Evolutionary conservation across 345 rosid species (phyloP), one percentile per base, ranked within the genome.

Genomic region (Populus tremula): DNA sequence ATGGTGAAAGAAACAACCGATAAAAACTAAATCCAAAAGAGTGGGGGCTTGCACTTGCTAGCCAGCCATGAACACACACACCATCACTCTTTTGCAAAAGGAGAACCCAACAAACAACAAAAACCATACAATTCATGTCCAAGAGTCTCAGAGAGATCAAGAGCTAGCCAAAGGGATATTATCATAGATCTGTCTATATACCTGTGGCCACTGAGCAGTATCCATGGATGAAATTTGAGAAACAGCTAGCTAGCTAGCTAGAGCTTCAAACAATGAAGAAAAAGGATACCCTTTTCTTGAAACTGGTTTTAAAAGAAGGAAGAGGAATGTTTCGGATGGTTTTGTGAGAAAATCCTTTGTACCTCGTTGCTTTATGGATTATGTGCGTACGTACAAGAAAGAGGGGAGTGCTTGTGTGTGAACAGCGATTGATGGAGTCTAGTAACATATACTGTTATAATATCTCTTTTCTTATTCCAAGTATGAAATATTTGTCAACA

Each of bases 191-290:
- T 87, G 43, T 25, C 63, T 78, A 31, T 83, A 14, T 81, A 94
- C 99, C 98, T 93, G 98, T 86, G 98, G 94, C 98, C 98, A 94
- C 77, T 89, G 93, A 86, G 92, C 95, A 75, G 93, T 94, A 87
- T 93, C 97, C 98, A 94, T 94, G 90, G 92, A 87, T 79, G 86
- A 81, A 87, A 63, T 78, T 72, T 68, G 68, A 71, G 70, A 14
- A 47, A 56, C 61, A 38, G 69, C 39, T 59, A 38, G 69, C 39
- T 33, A 16, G 36, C 10, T 33, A 31, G 36, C 41, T 33, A 29
- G 35, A 33, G 36, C 69, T 65, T 65, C 69, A 50, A 68, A 35
- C 50, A 69, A 68, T 38, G 70, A 63, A 59, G 73, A 79, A 66
- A 82, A 72, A 39, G 13, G 78, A 50, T 71, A 1, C 17, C 18